Evolutionary conservation across 2,329 filamentous ascomycete genomes (phyloP), one percentile per base, ranked within the genome.

Genomic region (Bertia moriformis): DNA sequence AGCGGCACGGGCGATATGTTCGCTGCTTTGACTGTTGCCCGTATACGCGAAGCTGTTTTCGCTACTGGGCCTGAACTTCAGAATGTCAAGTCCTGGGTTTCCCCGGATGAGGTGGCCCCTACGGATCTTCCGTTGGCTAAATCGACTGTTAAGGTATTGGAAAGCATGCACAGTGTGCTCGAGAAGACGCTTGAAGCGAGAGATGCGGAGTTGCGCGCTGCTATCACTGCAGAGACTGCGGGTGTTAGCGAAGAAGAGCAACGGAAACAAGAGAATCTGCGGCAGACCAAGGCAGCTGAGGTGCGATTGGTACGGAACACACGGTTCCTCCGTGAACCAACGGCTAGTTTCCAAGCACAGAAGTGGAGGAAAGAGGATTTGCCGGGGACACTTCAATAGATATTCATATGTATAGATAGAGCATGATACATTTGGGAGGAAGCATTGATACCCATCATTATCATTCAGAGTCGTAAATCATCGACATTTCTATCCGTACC

Each of bases 1-100:
- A 87, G 83, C 49, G 91, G 91, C 30, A 96, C 93, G 0, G 91
- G 91, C 37, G 91, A 98, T 63, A 95, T 98, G 89, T 96, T 98
- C 54, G 89, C 87, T 19, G 89, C 89, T 4, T 69, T 98, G 36
- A 87, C 86, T 53, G 77, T 94, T 1, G 84, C 84, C 30, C 78
- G 89, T 19, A 76, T 98, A 52, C 79, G 89, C 42, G 85, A 96
- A 63, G 87, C 85, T 18, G 81, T 85, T 1, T 59, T 64, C 39
- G 60, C 59, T 3, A 62, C 41, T 2, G 40, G 41, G 1, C 45
- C 51, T 14, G 55, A 54, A 2, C 60, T 93, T 3, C 58, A 65
- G 14, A 54, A 62, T 4, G 71, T 59, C 2, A 58, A 63, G 4
- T 76, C 76, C 44, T 98, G 91, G 91, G 62, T 83, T 37, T 86